phyloP scores from a whole-genome alignment of 345 rosid genomes.

The Pelargonium nanum region DNA sequence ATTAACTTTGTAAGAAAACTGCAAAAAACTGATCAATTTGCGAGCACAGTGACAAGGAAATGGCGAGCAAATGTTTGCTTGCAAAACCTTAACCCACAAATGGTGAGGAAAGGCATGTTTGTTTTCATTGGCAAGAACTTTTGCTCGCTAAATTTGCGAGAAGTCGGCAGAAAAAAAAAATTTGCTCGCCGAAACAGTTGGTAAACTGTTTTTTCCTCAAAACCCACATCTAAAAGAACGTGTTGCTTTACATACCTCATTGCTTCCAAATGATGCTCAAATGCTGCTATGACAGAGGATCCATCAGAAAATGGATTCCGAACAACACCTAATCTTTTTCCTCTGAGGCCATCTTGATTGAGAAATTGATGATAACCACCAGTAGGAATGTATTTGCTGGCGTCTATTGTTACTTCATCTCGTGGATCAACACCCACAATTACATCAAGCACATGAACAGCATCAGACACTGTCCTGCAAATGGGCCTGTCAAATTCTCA shows the following conservation, averaged over 20 bases:
- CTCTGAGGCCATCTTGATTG: constrained; percentile 12
- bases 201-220: too few species aligned
- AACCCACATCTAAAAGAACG: background rate
- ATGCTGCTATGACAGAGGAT: constrained; percentile 4
- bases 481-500: constrained; percentile 16
- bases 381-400: constrained; percentile 15
- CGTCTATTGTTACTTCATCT: constrained; percentile 18
- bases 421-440: constrained; percentile 25
- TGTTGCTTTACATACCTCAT: constrained; percentile 8
- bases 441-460: constrained; percentile 20
- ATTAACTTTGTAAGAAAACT: too few species aligned
- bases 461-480: constrained; percentile 24
- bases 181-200: too few species aligned
- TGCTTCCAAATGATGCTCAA: constrained; percentile 6
- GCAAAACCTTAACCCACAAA: too few species aligned
- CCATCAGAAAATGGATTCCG: constrained; percentile 15
- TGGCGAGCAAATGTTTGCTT: too few species aligned
- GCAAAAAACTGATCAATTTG: background rate
- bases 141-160: too few species aligned
- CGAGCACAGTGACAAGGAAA: too few species aligned
- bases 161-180: too few species aligned
- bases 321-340: constrained; percentile 25
- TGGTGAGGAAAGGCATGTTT: too few species aligned
- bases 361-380: constrained; percentile 32
- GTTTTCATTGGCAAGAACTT: too few species aligned